phyloP scores from a whole-genome alignment of 2,329 filamentous ascomycete genomes.

The Penicillium sp. region DNA sequence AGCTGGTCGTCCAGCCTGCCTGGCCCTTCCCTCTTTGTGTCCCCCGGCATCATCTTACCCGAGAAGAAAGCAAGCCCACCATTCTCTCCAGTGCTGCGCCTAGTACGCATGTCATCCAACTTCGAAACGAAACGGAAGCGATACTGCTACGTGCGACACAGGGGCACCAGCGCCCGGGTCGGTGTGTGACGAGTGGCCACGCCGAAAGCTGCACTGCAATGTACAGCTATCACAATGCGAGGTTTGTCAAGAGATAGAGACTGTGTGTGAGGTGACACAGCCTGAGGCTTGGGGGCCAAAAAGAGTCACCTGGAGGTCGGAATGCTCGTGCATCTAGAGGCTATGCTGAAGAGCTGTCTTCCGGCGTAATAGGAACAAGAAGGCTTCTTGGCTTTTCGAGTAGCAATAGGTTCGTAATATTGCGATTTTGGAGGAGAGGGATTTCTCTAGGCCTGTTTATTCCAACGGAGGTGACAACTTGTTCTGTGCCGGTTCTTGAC shows the following conservation, averaged over 20 bases:
- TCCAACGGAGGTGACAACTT: background rate
- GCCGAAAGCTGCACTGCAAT: conserved; percentile 58
- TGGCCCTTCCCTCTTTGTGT: background rate
- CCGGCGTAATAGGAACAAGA: no score
- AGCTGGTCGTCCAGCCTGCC: background rate
- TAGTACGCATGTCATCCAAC: background rate
- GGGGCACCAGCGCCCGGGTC: conserved; percentile 6
- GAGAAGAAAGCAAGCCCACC: background rate
- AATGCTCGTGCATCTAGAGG: conserved; percentile 6
- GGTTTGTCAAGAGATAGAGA: conserved; percentile 13
- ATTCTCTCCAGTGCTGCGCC: background rate
- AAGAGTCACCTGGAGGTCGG: conserved; percentile 20
- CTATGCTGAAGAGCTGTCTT: background rate
- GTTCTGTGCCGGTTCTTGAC: no score
- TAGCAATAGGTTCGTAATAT: background rate
- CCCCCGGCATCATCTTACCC: background rate
- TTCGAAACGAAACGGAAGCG: background rate
- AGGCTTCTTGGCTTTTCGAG: background rate
- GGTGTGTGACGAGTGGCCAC: conserved; percentile 42
- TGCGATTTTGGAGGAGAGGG: no score
- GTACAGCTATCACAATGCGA: conserved; percentile 53
- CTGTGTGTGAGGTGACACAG: conserved; percentile 15
- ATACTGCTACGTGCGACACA: background rate
- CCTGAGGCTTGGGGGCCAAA: conserved; percentile 16
- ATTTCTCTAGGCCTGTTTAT: background rate